phyloP scores from a whole-genome alignment of 2,329 filamentous ascomycete species.

The Eurotiales sp. region DNA sequence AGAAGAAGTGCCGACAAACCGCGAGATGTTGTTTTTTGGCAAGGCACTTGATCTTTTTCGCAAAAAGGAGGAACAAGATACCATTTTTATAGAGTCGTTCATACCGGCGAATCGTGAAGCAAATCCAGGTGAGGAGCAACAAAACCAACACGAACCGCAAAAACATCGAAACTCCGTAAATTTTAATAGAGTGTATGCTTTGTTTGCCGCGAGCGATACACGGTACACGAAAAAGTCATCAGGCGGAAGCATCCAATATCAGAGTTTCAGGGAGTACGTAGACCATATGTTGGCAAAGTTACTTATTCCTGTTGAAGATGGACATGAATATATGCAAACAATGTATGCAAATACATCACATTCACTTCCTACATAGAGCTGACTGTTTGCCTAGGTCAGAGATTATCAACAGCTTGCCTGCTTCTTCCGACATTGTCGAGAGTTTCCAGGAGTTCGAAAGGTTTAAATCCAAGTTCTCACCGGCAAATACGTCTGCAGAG shows the following conservation, averaged over 20 bases:
- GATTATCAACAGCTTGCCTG: constrained; percentile 22
- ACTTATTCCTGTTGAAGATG: constrained; percentile 1
- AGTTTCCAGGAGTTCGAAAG: constrained; percentile 27
- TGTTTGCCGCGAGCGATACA: constrained; percentile 19
- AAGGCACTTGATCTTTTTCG: constrained; percentile 4
- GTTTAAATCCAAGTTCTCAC: constrained; percentile 21
- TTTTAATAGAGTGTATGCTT: constrained; percentile 20
- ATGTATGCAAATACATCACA: constrained; percentile 23
- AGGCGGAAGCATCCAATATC: constrained; percentile 1
- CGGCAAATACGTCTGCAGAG: constrained; percentile 6
- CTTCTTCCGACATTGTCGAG: constrained; percentile 35
- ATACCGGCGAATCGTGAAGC: neutral
- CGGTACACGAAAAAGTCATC: constrained; percentile 7
- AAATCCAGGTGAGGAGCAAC: too few relatives aligned
- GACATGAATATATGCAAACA: constrained; percentile 22
- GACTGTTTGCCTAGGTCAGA: constrained; percentile 29
- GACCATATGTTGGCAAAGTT: constrained; percentile 18
- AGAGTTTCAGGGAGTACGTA: constrained; percentile 23
- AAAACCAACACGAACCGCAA: neutral
- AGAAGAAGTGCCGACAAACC: constrained; percentile 16
- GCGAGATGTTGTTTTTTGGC: constrained; percentile 21
- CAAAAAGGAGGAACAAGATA: neutral
- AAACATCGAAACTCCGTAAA: neutral
- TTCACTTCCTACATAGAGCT: neutral
- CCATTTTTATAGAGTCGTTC: too few relatives aligned